Evolutionary conservation across 371 early-diverging fungal genomes (phyloP).

Genomic region (Thermomucor indicae-seudaticae): DNA sequence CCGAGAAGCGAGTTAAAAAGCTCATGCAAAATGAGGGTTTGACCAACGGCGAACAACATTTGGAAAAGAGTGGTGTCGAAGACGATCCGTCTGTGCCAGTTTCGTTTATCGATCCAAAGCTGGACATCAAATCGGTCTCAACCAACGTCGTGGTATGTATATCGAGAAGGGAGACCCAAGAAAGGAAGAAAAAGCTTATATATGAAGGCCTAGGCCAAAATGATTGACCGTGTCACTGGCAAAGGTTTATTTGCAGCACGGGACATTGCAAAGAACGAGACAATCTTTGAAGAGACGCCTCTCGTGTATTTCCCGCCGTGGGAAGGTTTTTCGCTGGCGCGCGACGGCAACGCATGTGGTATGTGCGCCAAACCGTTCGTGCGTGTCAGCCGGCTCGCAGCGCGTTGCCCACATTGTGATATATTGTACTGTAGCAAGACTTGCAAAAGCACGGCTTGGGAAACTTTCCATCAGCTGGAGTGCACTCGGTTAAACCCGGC

Average conservation of each 20-base stretch:
- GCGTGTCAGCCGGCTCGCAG: constrained; percentile 27
- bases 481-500: constrained; percentile 48
- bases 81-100: constrained; percentile 61
- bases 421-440: constrained; percentile 52
- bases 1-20: constrained; percentile 68
- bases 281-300: constrained; percentile 56
- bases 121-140: constrained; percentile 41
- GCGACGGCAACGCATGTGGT: constrained; percentile 54
- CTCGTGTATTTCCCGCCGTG: constrained; percentile 64
- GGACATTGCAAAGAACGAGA: constrained; percentile 51
- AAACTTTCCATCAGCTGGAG: constrained; percentile 54
- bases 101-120: constrained; percentile 54
- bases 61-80: constrained; percentile 39
- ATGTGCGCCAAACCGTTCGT: constrained; percentile 52
- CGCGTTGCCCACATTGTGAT: constrained; percentile 49
- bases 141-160: constrained; percentile 32
- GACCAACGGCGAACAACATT: constrained; percentile 12
- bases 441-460: constrained; percentile 51
- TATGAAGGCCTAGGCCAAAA: constrained; percentile 31
- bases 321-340: constrained; percentile 48
- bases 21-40: constrained; percentile 53
- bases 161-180: neutral
- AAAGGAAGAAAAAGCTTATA: no score
- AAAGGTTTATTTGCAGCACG: constrained; percentile 62
- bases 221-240: constrained; percentile 59